Conservation (phyloP, 1,284 basidiomycete genomes). For the Apiotrichum mycotoxinovorans region DNA sequence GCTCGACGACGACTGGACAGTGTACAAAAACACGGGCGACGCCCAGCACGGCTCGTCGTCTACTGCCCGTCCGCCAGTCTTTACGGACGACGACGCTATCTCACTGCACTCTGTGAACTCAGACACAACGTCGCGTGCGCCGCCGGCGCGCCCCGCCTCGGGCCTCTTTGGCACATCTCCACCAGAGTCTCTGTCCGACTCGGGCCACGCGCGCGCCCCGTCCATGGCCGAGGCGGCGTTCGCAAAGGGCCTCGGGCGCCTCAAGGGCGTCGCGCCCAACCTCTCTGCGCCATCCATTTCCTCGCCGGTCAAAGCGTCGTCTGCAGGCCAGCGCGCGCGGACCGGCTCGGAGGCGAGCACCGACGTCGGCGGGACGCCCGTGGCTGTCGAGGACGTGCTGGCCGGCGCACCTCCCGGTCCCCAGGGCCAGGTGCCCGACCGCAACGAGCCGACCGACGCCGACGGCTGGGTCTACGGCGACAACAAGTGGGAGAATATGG, state of each 20-base stretch:
- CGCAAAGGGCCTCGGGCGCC: slow-evolving; percentile 48
- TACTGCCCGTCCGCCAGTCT: neutral
- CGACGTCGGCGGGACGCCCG: neutral
- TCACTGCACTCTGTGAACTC: neutral
- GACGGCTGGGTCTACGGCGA: slow-evolving; percentile 95
- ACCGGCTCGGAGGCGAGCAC: slow-evolving; percentile 15
- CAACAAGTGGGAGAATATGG: slow-evolving; percentile 88
- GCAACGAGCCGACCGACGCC: slow-evolving; percentile 61
- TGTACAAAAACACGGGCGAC: slow-evolving; percentile 37
- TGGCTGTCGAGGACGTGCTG: neutral
- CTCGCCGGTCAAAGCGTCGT: slow-evolving; percentile 20
- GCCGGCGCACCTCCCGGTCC: neutral
- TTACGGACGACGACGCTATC: slow-evolving; percentile 1
- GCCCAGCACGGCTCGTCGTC: neutral
- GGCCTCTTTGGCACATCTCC: slow-evolving; percentile 17
- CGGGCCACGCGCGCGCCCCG: slow-evolving; percentile 24
- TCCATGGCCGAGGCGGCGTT: slow-evolving; percentile 51
- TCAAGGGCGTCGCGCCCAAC: slow-evolving; percentile 29
- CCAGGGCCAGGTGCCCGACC: slow-evolving; percentile 22
- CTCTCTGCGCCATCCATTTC: slow-evolving; percentile 26
- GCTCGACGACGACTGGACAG: slow-evolving; percentile 82
- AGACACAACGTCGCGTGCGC: neutral
- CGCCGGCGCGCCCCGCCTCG: slow-evolving; percentile 19
- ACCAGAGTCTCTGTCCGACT: neutral
- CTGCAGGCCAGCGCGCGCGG: slow-evolving; percentile 6